Conservation (phyloP, 2,329 filamentous ascomycete species). For the Alternaria sp. region DNA sequence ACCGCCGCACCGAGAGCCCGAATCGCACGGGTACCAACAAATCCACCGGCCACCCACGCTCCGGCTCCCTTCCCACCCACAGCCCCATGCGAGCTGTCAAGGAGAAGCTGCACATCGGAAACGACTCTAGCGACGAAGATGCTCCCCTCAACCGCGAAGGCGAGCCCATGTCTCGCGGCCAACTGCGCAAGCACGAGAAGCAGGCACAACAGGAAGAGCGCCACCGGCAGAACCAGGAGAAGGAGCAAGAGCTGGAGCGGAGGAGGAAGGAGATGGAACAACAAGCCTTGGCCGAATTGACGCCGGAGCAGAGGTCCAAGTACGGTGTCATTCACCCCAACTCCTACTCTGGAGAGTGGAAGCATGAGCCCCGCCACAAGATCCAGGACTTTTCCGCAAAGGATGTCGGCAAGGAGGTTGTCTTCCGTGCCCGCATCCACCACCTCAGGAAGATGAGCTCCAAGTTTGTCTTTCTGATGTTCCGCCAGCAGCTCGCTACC, state of each 20-base stretch:
- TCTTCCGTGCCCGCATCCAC: constrained; percentile 76
- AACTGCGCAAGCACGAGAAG: constrained; percentile 59
- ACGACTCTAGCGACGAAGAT: constrained; percentile 47
- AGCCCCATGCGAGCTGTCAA: constrained; percentile 53
- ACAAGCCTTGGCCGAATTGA: constrained; percentile 62
- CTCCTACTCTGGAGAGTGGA: constrained; percentile 63
- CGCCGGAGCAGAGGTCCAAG: constrained; percentile 65
- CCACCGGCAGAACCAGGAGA: constrained; percentile 55
- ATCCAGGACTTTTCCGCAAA: constrained; percentile 62
- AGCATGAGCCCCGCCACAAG: constrained; percentile 58
- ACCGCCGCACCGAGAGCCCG: constrained; percentile 50
- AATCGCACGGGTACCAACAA: constrained; percentile 36
- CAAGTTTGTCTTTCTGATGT: constrained; percentile 83
- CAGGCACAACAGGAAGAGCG: constrained; percentile 57
- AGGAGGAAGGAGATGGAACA: constrained; percentile 59
- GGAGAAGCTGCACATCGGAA: constrained; percentile 52
- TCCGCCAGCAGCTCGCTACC: constrained; percentile 83
- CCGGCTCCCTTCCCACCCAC: constrained; percentile 41
- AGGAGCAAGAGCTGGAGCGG: constrained; percentile 56
- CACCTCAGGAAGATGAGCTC: constrained; percentile 83
- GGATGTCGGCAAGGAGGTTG: constrained; percentile 67
- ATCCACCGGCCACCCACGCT: constrained; percentile 27
- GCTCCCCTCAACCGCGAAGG: constrained; percentile 59
- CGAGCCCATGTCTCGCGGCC: constrained; percentile 60
- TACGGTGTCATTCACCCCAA: constrained; percentile 68